Conservation (phyloP, 805 yeast genomes). For the Monosporozyma servazzii region DNA sequence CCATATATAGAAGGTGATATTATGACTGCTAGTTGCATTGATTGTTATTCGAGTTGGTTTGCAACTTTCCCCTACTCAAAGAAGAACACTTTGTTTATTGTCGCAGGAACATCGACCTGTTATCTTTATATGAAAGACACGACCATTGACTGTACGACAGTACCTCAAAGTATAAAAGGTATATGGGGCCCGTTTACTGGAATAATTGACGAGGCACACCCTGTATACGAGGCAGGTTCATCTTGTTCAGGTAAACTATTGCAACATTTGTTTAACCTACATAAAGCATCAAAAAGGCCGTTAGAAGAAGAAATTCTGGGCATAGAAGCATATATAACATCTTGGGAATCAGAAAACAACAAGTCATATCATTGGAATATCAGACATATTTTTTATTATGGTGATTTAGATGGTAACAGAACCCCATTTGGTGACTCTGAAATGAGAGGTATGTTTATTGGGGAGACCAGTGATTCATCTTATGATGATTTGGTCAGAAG, state of each 20-base stretch:
- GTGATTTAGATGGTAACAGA: slow-evolving; percentile 51
- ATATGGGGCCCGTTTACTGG: slow-evolving; percentile 54
- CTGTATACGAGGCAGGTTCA: slow-evolving; percentile 47
- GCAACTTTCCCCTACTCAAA: slow-evolving; percentile 27
- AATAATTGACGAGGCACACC: slow-evolving; percentile 19
- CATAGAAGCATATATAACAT: slow-evolving; percentile 16
- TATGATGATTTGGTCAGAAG: slow-evolving; percentile 31
- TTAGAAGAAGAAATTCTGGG: slow-evolving; percentile 10
- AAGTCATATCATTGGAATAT: slow-evolving; percentile 24
- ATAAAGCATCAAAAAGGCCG: slow-evolving; percentile 26
- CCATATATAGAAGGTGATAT: slow-evolving; percentile 8
- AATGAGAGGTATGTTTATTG: slow-evolving; percentile 42
- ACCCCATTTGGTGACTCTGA: slow-evolving; percentile 44
- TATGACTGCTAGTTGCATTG: slow-evolving; percentile 44
- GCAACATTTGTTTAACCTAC: slow-evolving; percentile 38
- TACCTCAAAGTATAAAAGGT: slow-evolving; percentile 30
- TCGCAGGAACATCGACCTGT: slow-evolving; percentile 59
- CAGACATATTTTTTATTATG: slow-evolving; percentile 38
- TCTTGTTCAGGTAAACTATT: slow-evolving; percentile 49
- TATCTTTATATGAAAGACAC: slow-evolving; percentile 30
- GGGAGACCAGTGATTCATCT: slow-evolving; percentile 35
- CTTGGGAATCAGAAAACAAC: slow-evolving; percentile 9
- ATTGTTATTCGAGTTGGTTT: slow-evolving; percentile 50
- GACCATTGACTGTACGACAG: neutral
- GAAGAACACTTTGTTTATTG: slow-evolving; percentile 34